Conservation (phyloP, 2,329 filamentous ascomycete genomes). For the Xylaria sp. region DNA sequence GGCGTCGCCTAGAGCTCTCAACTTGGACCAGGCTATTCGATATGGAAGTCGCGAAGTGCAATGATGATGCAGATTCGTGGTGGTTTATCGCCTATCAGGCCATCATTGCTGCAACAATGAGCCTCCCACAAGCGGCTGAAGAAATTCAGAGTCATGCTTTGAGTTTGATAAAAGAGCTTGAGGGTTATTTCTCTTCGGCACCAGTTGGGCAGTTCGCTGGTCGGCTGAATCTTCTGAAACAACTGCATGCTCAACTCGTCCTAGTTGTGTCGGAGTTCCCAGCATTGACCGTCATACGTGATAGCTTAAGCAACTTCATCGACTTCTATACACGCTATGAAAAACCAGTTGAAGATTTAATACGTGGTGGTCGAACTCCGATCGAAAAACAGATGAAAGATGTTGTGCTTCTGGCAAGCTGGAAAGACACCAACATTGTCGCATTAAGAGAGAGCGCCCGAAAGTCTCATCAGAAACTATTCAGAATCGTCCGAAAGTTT, state of each 20-base stretch:
- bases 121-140: slow-evolving; percentile 63
- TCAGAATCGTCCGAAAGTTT: slow-evolving; percentile 90
- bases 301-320: slow-evolving; percentile 77
- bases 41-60: slow-evolving; percentile 76
- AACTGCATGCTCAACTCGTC: slow-evolving; percentile 68
- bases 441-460: slow-evolving; percentile 87
- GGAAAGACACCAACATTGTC: slow-evolving; percentile 97
- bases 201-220: slow-evolving; percentile 80
- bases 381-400: slow-evolving; percentile 95
- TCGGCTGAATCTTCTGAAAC: slow-evolving; percentile 72
- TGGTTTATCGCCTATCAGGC: slow-evolving; percentile 97
- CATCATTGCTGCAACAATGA: slow-evolving; percentile 76
- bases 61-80: slow-evolving; percentile 83
- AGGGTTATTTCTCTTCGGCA: slow-evolving; percentile 78
- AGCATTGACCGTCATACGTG: slow-evolving; percentile 61
- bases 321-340: slow-evolving; percentile 76
- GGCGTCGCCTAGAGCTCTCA: slow-evolving; percentile 88
- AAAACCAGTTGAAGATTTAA: slow-evolving; percentile 64
- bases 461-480: slow-evolving; percentile 89
- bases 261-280: slow-evolving; percentile 65
- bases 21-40: slow-evolving; percentile 92
- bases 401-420: slow-evolving; percentile 90
- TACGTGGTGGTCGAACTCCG: slow-evolving; percentile 69
- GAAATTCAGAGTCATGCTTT: slow-evolving; percentile 68
- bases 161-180: slow-evolving; percentile 75